Evolutionary conservation across 108 stramenopile genomes (phyloP).

Genomic region (Aurantiochytrium sp.): DNA sequence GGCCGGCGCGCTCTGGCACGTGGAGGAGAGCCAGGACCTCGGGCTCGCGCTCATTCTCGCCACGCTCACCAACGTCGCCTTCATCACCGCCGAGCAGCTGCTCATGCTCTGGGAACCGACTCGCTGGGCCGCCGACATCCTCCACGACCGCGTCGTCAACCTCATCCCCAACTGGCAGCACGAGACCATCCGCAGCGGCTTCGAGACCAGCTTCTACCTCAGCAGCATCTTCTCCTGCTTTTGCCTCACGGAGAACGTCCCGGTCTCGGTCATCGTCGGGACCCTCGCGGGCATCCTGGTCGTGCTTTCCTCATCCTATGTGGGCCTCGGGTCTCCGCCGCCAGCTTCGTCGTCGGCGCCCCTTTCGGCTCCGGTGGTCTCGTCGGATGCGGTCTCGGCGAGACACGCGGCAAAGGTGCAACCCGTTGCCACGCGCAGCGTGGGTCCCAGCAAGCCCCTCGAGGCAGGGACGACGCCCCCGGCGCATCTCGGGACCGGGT

Average conservation of each 20-base stretch:
- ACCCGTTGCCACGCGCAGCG: too few relatives aligned
- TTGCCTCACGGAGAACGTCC: not conserved
- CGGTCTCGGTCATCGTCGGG: not conserved
- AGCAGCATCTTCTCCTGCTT: slow-evolving; percentile 18
- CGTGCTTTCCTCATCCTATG: not conserved
- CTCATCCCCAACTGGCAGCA: not conserved
- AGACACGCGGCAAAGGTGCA: too few relatives aligned
- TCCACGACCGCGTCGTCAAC: not conserved
- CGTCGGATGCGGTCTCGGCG: too few relatives aligned
- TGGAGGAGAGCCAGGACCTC: slow-evolving; percentile 3
- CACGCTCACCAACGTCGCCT: not conserved
- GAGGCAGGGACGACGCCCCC: too few relatives aligned
- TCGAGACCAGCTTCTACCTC: slow-evolving; percentile 15
- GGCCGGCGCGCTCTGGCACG: not conserved
- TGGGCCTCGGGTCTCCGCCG: not conserved
- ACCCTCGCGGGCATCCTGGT: not conserved
- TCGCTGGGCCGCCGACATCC: not conserved
- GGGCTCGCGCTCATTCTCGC: not conserved
- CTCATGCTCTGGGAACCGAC: slow-evolving; percentile 21
- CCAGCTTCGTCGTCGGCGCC: not conserved
- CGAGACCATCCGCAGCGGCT: slow-evolving; percentile 1
- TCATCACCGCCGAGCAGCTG: slow-evolving; percentile 24
- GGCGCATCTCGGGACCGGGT: not conserved
- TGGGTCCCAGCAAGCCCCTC: too few relatives aligned
- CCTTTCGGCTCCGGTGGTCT: too few relatives aligned